These are phyloP conservation scores for Magnolia kwangsiensis DNA, from an alignment of 164 flowering plant species.

Conservation along the genomic window DNA sequence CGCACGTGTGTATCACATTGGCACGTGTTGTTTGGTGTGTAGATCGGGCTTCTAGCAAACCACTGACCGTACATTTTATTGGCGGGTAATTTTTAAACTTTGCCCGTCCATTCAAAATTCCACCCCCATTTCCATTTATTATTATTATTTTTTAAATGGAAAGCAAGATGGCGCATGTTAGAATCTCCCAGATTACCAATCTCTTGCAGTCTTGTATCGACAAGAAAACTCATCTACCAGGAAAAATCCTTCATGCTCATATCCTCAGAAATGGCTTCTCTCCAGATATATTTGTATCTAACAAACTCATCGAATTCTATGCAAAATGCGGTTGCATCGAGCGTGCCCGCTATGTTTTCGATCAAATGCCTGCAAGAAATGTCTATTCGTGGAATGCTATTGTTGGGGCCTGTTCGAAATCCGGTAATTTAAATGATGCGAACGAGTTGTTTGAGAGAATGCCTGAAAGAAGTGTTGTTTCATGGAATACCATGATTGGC, in stretches of 20 bases:
- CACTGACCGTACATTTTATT: not conserved
- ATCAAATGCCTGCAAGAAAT: slow-evolving; percentile 49
- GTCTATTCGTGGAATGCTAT: slow-evolving; percentile 65
- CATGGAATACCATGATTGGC: slow-evolving; percentile 66
- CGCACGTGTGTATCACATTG: no score
- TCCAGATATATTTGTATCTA: slow-evolving; percentile 50
- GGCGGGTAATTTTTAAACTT: not conserved
- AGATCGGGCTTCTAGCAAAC: not conserved
- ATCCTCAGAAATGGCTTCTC: slow-evolving; percentile 40
- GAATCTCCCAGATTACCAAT: slow-evolving; percentile 27
- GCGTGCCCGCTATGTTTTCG: slow-evolving; percentile 43
- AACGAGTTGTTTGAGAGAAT: slow-evolving; percentile 44
- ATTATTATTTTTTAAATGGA: slow-evolving; percentile 14
- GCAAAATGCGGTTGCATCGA: slow-evolving; percentile 31
- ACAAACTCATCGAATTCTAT: slow-evolving; percentile 66
- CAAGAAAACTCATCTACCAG: slow-evolving; percentile 36
- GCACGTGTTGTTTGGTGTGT: no score
- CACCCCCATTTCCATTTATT: no score
- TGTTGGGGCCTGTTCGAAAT: slow-evolving; percentile 39
- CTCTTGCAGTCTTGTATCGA: slow-evolving; percentile 61
- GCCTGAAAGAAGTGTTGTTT: slow-evolving; percentile 64
- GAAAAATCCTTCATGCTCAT: slow-evolving; percentile 56
- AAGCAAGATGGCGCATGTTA: slow-evolving; percentile 10
- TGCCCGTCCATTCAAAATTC: not conserved
- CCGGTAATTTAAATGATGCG: slow-evolving; percentile 34